These are phyloP conservation scores for Acer campestre DNA, from an alignment of 345 rosid genomes.

Conservation along the genomic window DNA sequence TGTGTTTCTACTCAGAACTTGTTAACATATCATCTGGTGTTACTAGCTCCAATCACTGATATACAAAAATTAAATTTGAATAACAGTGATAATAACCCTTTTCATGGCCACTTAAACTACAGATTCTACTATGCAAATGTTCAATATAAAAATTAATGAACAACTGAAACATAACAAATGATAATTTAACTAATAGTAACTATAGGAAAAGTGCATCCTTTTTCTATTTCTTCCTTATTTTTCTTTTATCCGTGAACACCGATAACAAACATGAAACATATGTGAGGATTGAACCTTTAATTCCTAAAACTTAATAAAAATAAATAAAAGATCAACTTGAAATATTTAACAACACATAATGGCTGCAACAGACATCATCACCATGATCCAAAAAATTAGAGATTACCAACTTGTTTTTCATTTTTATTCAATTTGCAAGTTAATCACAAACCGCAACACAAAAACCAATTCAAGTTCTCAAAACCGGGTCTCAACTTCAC, in stretches of 20 bases:
- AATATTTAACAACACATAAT: background rate
- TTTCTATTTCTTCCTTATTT: no score
- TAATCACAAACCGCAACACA: background rate
- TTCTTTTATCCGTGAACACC: no score
- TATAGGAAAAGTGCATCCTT: no score
- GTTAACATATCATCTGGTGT: background rate
- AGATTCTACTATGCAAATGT: no score
- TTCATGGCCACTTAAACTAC: background rate
- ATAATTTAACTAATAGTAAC: no score
- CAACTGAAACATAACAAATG: no score
- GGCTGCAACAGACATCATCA: background rate
- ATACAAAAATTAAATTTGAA: background rate
- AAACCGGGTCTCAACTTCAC: background rate
- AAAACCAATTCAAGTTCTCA: background rate
- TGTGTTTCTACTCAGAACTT: background rate
- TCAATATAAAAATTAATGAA: no score
- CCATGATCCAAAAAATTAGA: background rate
- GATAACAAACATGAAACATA: no score
- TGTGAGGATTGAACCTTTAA: no score
- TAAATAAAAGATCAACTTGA: background rate
- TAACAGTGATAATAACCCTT: background rate
- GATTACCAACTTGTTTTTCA: no score
- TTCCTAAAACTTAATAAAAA: background rate
- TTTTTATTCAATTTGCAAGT: background rate
- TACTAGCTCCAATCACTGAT: background rate